Evolutionary conservation across 2,329 filamentous ascomycete species (phyloP).

Genomic region (Ilyonectria sp.): DNA sequence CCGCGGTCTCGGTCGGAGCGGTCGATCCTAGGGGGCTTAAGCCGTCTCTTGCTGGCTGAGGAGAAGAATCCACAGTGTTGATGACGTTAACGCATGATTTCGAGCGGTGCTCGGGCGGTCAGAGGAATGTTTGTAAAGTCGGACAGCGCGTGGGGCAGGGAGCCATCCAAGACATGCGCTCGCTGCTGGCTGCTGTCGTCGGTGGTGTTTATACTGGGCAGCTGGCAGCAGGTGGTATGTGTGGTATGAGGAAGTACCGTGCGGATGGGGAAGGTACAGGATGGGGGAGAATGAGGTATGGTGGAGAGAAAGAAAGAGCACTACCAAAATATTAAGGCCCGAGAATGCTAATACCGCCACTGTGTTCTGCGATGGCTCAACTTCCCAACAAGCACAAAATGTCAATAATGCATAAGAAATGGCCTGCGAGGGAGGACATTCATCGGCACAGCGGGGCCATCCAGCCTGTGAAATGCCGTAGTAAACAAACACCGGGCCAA

Average conservation of each 20-base stretch:
- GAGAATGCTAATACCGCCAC: constrained; percentile 46
- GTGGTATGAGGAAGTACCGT: constrained; percentile 2
- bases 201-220: constrained; percentile 17
- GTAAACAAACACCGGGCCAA: constrained; percentile 55
- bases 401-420: constrained; percentile 43
- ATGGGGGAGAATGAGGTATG: constrained; percentile 18
- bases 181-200: constrained; percentile 13
- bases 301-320: constrained; percentile 24
- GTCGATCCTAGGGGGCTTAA: constrained; percentile 8
- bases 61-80: constrained; percentile 39
- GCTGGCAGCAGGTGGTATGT: constrained; percentile 21
- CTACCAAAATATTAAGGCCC: constrained; percentile 19
- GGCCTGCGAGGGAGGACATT: constrained; percentile 35
- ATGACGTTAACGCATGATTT: constrained; percentile 52
- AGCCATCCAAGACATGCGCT: constrained; percentile 45
- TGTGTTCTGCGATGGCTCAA: constrained; percentile 30
- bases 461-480: constrained; percentile 36
- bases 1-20: constrained; percentile 36
- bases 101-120: constrained; percentile 43
- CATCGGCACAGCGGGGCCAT: constrained; percentile 43
- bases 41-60: constrained; percentile 33
- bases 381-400: constrained; percentile 35
- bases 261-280: constrained; percentile 19
- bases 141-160: constrained; percentile 36
- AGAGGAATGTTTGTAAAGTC: constrained; percentile 39